Evolutionary conservation across 176 grass and related monocot genomes (phyloP), one percentile per base, ranked within the genome.

Genomic region (Pontederia crassipes): DNA sequence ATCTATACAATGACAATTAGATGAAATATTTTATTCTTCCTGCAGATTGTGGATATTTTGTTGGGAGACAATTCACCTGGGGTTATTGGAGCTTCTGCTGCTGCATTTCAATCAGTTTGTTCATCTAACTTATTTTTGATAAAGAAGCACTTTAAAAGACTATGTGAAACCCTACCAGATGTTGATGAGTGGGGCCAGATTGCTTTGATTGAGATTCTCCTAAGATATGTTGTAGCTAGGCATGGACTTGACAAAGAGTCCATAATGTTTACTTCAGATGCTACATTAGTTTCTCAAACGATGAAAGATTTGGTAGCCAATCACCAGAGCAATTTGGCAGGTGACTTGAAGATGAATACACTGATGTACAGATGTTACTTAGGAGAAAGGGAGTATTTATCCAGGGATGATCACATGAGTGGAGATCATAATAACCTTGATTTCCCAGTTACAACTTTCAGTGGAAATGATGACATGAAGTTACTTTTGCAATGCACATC

Each of bases 161-260:
- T 97, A 55, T 97, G 93, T 68, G 81, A 91, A 68, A 87, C 73
- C 35, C 76, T 97, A 54, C 93, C 93, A 50, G 87, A 97, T 71
- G 80, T 91, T 57, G 93, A 97, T 72, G 93, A 97, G 59, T 91
- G 93, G 93, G 71, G 79, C 45, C 84, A 97, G 66, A 85, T 97
- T 77, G 61, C 85, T 63, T 65, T 97, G 12, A 85, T 81, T 53
- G 86, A 97, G 45, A 91, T 91, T 56, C 79, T 91, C 52, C 80
- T 97, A 69, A 73, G 84, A 55, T 91, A 97, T 70, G 72, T 82
- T 10, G 81, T 91, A 67, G 93, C 93, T 69, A 88, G 79, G 18
- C 87, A 91, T 70, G 93, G 93, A 47, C 81, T 97, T 56, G 93
- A 81, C 14, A 97, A 90, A 76, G 87, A 88, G 46, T 97, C 93